phyloP scores from a whole-genome alignment of 306 rosid species.

The Acacia acuminata region DNA sequence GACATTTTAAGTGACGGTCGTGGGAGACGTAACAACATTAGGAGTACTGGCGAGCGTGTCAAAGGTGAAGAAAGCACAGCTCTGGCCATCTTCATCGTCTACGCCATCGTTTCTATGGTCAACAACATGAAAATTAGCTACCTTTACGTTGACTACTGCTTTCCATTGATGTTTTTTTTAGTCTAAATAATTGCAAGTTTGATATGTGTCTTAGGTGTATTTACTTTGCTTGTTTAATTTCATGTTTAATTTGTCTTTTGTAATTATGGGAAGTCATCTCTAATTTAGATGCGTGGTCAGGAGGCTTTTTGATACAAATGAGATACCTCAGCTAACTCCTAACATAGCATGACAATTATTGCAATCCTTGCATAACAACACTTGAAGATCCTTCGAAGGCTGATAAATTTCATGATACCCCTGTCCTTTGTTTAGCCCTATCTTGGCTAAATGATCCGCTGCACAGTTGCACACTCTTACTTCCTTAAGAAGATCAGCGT shows the following conservation, averaged over 20 bases:
- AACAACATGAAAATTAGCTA: slow-evolving; percentile 34
- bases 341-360: no score
- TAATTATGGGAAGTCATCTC: slow-evolving; percentile 16
- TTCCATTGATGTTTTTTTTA: background rate
- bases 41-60: slow-evolving; percentile 74
- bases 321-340: no score
- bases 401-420: no score
- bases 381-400: no score
- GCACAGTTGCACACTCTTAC: no score
- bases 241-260: slow-evolving; percentile 13
- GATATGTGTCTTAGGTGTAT: background rate
- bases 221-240: background rate
- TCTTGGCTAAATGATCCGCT: no score
- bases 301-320: background rate
- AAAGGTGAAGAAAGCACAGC: slow-evolving; percentile 83
- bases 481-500: no score
- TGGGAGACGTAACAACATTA: slow-evolving; percentile 73
- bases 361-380: no score
- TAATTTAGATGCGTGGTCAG: background rate
- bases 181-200: slow-evolving; percentile 31
- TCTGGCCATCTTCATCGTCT: slow-evolving; percentile 61
- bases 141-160: background rate
- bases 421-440: no score
- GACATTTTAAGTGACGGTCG: slow-evolving; percentile 76
- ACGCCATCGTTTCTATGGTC: slow-evolving; percentile 46